phyloP scores from a whole-genome alignment of 495 filamentous ascomycete genomes.

The Neurospora sp. region DNA sequence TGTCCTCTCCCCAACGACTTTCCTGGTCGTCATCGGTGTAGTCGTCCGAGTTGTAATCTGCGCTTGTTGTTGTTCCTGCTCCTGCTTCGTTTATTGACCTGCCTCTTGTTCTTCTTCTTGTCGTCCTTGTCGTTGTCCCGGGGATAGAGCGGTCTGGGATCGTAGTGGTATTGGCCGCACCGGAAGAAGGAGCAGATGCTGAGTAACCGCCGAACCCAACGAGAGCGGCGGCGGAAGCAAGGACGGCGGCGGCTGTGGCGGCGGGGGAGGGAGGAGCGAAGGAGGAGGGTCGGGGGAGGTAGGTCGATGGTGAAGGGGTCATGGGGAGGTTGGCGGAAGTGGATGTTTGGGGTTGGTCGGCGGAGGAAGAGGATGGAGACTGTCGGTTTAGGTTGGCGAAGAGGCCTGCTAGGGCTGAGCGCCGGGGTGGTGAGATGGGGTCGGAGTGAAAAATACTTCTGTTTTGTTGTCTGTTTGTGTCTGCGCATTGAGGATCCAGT shows the following conservation, averaged over 20 bases:
- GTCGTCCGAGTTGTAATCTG: conserved; percentile 12
- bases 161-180: neutral
- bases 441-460: neutral
- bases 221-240: neutral
- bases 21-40: conserved; percentile 23
- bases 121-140: neutral
- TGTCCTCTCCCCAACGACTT: neutral
- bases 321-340: neutral
- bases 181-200: neutral
- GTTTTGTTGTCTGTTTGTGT: neutral
- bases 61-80: neutral
- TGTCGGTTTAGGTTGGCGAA: neutral
- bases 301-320: neutral
- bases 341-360: neutral
- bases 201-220: neutral
- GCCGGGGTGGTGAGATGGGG: neutral
- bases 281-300: neutral
- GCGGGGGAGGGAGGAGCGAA: neutral
- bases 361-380: neutral
- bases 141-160: neutral
- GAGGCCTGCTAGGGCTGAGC: neutral
- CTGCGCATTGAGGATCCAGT: neutral
- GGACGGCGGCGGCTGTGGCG: neutral
- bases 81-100: neutral
- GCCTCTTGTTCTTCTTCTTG: neutral